These are phyloP conservation scores for Aspergillus texensis DNA, from an alignment of 2,329 filamentous ascomycete species.

Conservation along the genomic window DNA sequence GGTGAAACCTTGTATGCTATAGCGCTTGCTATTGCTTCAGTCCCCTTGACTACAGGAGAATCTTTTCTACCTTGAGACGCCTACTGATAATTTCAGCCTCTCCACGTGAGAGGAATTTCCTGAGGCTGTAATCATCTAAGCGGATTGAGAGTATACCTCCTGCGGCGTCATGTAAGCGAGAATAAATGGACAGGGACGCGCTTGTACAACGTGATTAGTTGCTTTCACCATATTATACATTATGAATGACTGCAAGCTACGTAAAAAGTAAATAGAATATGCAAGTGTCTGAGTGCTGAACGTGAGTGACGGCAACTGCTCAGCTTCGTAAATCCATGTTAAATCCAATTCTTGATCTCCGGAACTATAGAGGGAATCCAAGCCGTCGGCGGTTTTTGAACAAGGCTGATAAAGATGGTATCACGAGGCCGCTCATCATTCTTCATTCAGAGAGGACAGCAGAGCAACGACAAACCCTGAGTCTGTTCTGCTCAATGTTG, in stretches of 20 bases:
- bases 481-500: too few relatives aligned
- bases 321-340: background rate
- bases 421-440: background rate
- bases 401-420: background rate
- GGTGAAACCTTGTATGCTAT: too few relatives aligned
- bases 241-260: background rate
- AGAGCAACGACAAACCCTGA: background rate
- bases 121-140: too few relatives aligned
- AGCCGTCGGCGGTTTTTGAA: background rate
- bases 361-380: background rate
- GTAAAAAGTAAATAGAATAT: background rate
- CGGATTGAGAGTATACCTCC: too few relatives aligned
- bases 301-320: background rate
- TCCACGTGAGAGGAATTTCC: too few relatives aligned
- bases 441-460: background rate
- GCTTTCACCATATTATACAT: background rate
- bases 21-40: too few relatives aligned
- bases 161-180: too few relatives aligned
- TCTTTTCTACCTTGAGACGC: too few relatives aligned
- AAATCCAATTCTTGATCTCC: background rate
- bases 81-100: too few relatives aligned
- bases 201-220: background rate
- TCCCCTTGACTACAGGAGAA: too few relatives aligned
- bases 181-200: background rate
- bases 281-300: background rate